phyloP scores from a whole-genome alignment of 129 eudicot genomes.

The Helianthus tuberosus region DNA sequence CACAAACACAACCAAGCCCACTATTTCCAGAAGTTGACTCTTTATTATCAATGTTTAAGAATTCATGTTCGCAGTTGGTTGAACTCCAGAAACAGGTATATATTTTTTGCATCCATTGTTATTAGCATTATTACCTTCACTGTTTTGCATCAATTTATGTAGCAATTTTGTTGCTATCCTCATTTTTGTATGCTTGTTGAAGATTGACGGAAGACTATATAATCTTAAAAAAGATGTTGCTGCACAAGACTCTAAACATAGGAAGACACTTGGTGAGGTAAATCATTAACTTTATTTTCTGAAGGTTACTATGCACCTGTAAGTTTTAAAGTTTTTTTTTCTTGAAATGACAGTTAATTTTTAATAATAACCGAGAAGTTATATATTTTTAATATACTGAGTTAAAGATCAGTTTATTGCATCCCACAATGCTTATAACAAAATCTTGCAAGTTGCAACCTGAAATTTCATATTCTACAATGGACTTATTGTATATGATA shows the following conservation, averaged over 20 bases:
- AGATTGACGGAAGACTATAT: constrained; percentile 81
- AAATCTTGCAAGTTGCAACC: constrained; percentile 24
- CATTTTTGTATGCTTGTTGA: constrained; percentile 23
- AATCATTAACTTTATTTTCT: constrained; percentile 17
- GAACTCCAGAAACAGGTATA: constrained; percentile 82
- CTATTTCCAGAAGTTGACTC: constrained; percentile 96
- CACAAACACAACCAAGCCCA: constrained; percentile 62
- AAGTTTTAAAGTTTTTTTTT: not conserved
- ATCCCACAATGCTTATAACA: constrained; percentile 5
- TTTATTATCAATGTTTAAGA: constrained; percentile 74
- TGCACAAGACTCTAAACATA: constrained; percentile 85
- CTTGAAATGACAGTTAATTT: not conserved
- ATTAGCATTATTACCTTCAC: not conserved
- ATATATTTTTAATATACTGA: not conserved
- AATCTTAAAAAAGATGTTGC: constrained; percentile 84
- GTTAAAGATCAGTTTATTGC: constrained; percentile 12
- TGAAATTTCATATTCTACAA: constrained; percentile 16
- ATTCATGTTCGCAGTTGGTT: constrained; percentile 81
- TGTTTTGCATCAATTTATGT: constrained; percentile 18
- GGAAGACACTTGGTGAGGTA: constrained; percentile 95
- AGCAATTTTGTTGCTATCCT: constrained; percentile 13
- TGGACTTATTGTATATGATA: constrained; percentile 3
- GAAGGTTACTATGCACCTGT: not conserved
- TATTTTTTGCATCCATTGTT: not conserved
- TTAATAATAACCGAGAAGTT: not conserved